Percentiles rank a stretch among this genome's conserved stretches.
Evolutionary conservation across 2,329 filamentous ascomycete genomes (phyloP).

Genomic region (Whalleya microplaca): DNA sequence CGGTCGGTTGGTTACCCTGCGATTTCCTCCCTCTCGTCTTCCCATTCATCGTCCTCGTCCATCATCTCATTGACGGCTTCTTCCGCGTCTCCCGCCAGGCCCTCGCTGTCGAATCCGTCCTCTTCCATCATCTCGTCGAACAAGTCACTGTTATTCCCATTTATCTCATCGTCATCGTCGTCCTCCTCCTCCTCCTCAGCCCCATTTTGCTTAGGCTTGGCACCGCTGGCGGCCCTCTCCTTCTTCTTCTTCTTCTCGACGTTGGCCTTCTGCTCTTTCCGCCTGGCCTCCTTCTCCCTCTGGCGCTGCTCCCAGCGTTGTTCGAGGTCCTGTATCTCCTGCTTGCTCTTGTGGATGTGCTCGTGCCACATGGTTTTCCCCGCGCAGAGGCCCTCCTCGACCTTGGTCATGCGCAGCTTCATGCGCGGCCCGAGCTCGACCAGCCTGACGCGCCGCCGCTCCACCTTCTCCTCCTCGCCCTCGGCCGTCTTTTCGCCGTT

Average conservation of each 20-base stretch:
- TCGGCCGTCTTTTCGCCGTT: constrained; percentile 49
- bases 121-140: constrained; percentile 50
- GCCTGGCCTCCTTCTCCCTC: constrained; percentile 80
- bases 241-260: constrained; percentile 83
- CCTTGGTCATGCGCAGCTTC: constrained; percentile 87
- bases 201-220: constrained; percentile 43
- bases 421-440: constrained; percentile 91
- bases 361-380: constrained; percentile 98
- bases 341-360: constrained; percentile 81
- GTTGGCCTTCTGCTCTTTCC: constrained; percentile 84
- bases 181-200: constrained; percentile 42
- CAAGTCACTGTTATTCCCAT: constrained; percentile 46
- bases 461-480: constrained; percentile 61
- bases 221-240: constrained; percentile 49
- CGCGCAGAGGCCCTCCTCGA: constrained; percentile 88
- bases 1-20: too few relatives aligned
- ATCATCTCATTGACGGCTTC: constrained; percentile 52
- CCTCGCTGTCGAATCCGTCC: constrained; percentile 57
- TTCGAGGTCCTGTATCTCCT: constrained; percentile 79
- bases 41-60: constrained; percentile 56
- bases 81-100: constrained; percentile 53
- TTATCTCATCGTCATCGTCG: constrained; percentile 42
- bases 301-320: constrained; percentile 78
- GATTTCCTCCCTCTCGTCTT: constrained; percentile 48
- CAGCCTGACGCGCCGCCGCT: constrained; percentile 87